Conservation (phyloP, 75 land plant species). For the Pinus albicaulis region DNA sequence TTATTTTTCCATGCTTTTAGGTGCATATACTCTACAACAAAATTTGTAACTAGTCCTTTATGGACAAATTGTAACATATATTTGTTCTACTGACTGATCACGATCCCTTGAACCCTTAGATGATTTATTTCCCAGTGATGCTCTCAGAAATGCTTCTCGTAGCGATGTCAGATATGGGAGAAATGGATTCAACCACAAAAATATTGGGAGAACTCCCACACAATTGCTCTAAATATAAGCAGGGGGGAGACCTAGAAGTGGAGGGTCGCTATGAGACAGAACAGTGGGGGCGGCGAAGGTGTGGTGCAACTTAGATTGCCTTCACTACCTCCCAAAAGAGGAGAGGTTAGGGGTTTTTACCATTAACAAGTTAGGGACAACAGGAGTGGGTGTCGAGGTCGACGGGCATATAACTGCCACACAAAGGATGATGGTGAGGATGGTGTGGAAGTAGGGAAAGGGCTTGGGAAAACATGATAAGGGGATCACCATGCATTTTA, state of each 20-base stretch:
- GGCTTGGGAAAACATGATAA: slow-evolving; percentile 93
- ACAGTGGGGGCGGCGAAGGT: slow-evolving; percentile 32
- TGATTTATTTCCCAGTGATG: too few species aligned
- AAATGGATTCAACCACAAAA: slow-evolving; percentile 9
- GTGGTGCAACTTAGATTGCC: slow-evolving; percentile 48
- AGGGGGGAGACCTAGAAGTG: slow-evolving; percentile 91
- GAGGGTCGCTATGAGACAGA: slow-evolving; percentile 49
- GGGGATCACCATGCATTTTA: slow-evolving; percentile 88
- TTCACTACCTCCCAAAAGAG: slow-evolving; percentile 47
- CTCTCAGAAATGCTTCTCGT: too few species aligned
- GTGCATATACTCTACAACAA: too few species aligned
- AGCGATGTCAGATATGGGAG: slow-evolving; percentile 15
- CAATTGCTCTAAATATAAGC: slow-evolving; percentile 51
- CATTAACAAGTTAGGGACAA: slow-evolving; percentile 66
- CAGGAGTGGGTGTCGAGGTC: slow-evolving; percentile 66
- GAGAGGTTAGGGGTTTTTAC: slow-evolving; percentile 47
- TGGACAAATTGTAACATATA: too few species aligned
- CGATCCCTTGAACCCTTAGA: too few species aligned
- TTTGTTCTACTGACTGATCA: too few species aligned
- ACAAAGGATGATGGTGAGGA: slow-evolving; percentile 94
- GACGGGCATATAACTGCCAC: slow-evolving; percentile 92
- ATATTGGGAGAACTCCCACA: slow-evolving; percentile 28
- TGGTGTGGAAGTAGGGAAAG: slow-evolving; percentile 98
- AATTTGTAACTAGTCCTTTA: too few species aligned
- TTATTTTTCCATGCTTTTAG: too few species aligned